Evolutionary conservation across 2,329 filamentous ascomycete genomes (phyloP).

Genomic region (Neofusicoccum ribis): DNA sequence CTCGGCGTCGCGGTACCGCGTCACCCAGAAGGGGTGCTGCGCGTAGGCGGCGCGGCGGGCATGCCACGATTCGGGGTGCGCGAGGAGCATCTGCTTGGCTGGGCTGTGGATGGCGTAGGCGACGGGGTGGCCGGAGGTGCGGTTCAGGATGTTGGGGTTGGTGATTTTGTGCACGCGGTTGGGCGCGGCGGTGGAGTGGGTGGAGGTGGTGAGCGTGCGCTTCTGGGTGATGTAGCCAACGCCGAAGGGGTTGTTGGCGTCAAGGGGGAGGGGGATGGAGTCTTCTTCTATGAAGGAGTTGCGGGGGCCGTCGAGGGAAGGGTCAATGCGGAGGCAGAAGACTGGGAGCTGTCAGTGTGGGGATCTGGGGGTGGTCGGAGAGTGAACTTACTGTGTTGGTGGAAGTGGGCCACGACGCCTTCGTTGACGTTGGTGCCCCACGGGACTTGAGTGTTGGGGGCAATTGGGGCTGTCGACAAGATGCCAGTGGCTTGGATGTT

Average conservation of each 20-base stretch:
- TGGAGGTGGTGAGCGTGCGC: conserved; percentile 4
- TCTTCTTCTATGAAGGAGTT: conserved; percentile 37
- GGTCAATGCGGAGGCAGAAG: conserved; percentile 47
- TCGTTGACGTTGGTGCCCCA: conserved; percentile 24
- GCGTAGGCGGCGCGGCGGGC: conserved; percentile 29
- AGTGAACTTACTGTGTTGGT: conserved; percentile 20
- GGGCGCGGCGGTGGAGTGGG: conserved; percentile 24
- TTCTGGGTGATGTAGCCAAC: conserved; percentile 9
- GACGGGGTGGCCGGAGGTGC: conserved; percentile 51
- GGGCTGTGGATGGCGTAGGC: conserved; percentile 52
- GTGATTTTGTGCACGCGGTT: conserved; percentile 51
- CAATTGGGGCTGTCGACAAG: conserved; percentile 23
- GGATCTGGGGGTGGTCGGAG: too few species aligned
- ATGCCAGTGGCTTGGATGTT: conserved; percentile 26
- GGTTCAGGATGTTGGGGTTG: conserved; percentile 49
- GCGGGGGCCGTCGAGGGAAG: conserved; percentile 40
- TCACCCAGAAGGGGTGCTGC: conserved; percentile 31
- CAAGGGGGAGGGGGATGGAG: conserved; percentile 25
- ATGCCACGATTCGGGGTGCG: conserved; percentile 27
- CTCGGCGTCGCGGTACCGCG: conserved; percentile 29
- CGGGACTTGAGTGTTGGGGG: conserved; percentile 18
- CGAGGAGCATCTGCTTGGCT: conserved; percentile 29
- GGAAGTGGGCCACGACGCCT: conserved; percentile 24
- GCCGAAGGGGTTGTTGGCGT: neutral
- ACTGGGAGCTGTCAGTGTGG: conserved; percentile 22